These are phyloP conservation scores for Trapa incisa DNA, from an alignment of 345 rosid genomes.

Conservation along the genomic window DNA sequence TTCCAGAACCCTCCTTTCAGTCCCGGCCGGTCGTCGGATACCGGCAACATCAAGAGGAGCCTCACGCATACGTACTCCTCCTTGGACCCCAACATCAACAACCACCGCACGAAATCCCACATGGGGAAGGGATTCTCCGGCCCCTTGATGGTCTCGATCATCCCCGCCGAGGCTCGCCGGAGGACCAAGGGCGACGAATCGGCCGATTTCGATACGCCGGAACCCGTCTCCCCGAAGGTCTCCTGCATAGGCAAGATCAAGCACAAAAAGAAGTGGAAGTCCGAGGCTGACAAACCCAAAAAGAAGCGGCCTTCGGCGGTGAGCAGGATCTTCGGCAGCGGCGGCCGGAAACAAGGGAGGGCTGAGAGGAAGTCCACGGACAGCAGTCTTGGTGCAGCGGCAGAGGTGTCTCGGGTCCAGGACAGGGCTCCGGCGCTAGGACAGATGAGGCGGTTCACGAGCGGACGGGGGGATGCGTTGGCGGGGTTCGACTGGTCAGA, in stretches of 20 bases:
- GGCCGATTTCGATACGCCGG: conserved; percentile 22
- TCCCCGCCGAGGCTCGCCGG: conserved; percentile 51
- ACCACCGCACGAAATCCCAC: background rate
- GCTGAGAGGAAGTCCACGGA: conserved; percentile 12
- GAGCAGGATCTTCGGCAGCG: conserved; percentile 24
- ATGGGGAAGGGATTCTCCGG: conserved; percentile 40
- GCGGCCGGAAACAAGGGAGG: conserved; percentile 7
- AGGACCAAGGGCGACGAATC: conserved; percentile 22
- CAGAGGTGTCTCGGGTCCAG: background rate
- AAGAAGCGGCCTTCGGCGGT: conserved; percentile 12
- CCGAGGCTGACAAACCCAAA: background rate
- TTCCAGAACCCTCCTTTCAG: conserved; percentile 54
- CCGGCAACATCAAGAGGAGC: background rate
- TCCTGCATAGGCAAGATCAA: conserved; percentile 93
- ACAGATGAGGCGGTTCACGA: conserved; percentile 66
- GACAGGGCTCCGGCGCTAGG: conserved; percentile 45
- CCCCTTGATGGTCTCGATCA: conserved; percentile 43
- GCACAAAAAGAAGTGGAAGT: conserved; percentile 17
- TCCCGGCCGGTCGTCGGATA: conserved; percentile 26
- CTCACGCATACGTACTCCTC: background rate
- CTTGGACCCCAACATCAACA: background rate
- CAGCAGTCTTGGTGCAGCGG: too few relatives aligned
- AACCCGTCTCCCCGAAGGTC: conserved; percentile 81
- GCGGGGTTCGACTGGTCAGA: conserved; percentile 51
- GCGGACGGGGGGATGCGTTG: conserved; percentile 51